Evolutionary conservation across 169 alveolate genomes (phyloP).

Genomic region (Perkinsus olseni): DNA sequence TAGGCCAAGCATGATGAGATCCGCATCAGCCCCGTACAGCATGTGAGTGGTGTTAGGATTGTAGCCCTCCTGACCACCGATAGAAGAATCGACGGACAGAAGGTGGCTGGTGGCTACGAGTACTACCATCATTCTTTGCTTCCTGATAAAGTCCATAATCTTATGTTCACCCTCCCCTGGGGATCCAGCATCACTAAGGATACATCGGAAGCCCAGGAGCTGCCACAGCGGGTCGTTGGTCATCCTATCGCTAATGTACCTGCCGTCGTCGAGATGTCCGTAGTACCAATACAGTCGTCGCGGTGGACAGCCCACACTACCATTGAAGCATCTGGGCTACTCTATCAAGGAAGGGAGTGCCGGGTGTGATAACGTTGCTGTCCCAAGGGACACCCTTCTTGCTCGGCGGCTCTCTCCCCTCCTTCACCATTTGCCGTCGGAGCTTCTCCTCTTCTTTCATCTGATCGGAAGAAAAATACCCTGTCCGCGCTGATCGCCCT

Average conservation of each 20-base stretch:
- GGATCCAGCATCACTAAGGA: constrained; percentile 89
- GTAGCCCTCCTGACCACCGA: constrained; percentile 33
- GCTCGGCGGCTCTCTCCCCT: neutral
- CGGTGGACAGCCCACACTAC: neutral
- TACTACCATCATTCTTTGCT: constrained; percentile 34
- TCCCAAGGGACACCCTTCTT: constrained; percentile 67
- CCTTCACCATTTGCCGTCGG: neutral
- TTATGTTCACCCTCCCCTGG: constrained; percentile 99
- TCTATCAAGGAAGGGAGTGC: constrained; percentile 95
- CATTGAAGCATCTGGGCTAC: constrained; percentile 42
- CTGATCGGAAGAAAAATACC: neutral
- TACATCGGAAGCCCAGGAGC: constrained; percentile 63
- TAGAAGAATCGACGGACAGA: neutral
- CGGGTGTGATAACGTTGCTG: constrained; percentile 98
- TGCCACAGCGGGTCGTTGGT: constrained; percentile 79
- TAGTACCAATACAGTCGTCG: constrained; percentile 18
- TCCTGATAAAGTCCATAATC: constrained; percentile 88
- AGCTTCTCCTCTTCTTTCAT: neutral
- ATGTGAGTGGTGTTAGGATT: constrained; percentile 91
- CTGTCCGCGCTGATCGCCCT: no score
- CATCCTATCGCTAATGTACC: constrained; percentile 74
- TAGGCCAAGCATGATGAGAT: constrained; percentile 91
- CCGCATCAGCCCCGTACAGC: constrained; percentile 99
- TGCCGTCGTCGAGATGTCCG: constrained; percentile 31
- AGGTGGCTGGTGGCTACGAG: neutral